phyloP scores from a whole-genome alignment of 2,329 filamentous ascomycete genomes.

The Colletotrichum salicis region DNA sequence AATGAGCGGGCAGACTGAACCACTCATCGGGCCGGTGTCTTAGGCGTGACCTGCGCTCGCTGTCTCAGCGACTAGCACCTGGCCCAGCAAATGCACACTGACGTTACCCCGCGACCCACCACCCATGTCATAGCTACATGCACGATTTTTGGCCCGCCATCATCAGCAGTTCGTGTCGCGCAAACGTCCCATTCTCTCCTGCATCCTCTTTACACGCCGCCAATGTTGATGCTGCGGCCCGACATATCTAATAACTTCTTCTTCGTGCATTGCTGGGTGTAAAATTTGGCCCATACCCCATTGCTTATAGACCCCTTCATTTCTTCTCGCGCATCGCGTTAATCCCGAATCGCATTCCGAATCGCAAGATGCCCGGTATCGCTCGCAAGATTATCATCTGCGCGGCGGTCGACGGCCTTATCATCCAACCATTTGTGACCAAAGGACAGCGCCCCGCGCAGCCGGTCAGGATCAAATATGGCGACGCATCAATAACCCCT shows the following conservation, averaged over 20 bases:
- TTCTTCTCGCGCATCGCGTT: slow-evolving; percentile 9
- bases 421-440: slow-evolving; percentile 77
- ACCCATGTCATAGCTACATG: slow-evolving; percentile 35
- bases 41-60: slow-evolving; percentile 25
- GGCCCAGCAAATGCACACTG: slow-evolving; percentile 18
- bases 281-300: not conserved
- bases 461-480: slow-evolving; percentile 77
- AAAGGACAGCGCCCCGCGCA: slow-evolving; percentile 67
- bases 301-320: not conserved
- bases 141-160: slow-evolving; percentile 19
- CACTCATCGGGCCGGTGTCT: slow-evolving; percentile 21
- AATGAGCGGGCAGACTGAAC: not conserved
- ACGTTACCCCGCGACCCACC: slow-evolving; percentile 35
- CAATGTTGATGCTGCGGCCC: not conserved
- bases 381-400: slow-evolving; percentile 84
- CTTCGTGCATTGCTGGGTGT: not conserved
- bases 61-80: not conserved
- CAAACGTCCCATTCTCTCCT: slow-evolving; percentile 20
- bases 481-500: slow-evolving; percentile 60
- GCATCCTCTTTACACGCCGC: slow-evolving; percentile 3
- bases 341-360: not conserved
- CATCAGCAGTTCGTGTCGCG: slow-evolving; percentile 28
- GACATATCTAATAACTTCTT: not conserved
- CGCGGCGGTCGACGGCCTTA: slow-evolving; percentile 83
- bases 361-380: slow-evolving; percentile 73